These are phyloP conservation scores for Vitellaria paradoxa DNA, from an alignment of 179 eudicot genomes.

Conservation along the genomic window DNA sequence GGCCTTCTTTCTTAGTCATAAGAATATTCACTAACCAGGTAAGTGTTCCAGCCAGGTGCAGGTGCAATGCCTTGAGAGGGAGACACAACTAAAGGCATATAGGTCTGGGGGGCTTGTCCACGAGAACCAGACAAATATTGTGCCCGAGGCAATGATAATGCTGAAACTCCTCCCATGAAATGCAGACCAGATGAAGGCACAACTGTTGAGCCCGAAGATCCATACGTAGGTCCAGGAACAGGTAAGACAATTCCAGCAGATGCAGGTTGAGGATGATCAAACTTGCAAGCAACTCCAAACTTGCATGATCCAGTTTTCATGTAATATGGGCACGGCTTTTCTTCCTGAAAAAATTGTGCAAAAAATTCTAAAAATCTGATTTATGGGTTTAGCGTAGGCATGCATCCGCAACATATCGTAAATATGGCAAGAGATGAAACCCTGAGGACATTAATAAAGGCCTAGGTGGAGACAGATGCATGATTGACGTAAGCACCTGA, in stretches of 20 bases:
- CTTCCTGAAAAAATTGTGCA: slow-evolving; percentile 36
- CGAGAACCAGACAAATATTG: slow-evolving; percentile 41
- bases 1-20: not conserved
- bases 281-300: slow-evolving; percentile 72
- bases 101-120: slow-evolving; percentile 38
- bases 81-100: slow-evolving; percentile 47
- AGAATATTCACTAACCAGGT: slow-evolving; percentile 40
- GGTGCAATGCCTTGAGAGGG: slow-evolving; percentile 38
- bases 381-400: not conserved
- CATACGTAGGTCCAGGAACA: slow-evolving; percentile 31
- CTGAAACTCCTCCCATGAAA: slow-evolving; percentile 37
- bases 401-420: no score
- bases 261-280: slow-evolving; percentile 63
- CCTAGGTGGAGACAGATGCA: not conserved
- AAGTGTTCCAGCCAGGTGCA: slow-evolving; percentile 51
- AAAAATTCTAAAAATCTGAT: not conserved
- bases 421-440: not conserved
- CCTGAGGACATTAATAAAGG: not conserved
- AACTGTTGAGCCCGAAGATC: slow-evolving; percentile 30
- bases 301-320: slow-evolving; percentile 58
- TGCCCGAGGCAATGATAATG: slow-evolving; percentile 38
- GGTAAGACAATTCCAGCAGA: slow-evolving; percentile 35
- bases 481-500: slow-evolving; percentile 39
- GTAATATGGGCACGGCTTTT: slow-evolving; percentile 62
- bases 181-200: slow-evolving; percentile 36